phyloP scores from a whole-genome alignment of 352 stramenopile species.

The Stramenopiles sp. region DNA sequence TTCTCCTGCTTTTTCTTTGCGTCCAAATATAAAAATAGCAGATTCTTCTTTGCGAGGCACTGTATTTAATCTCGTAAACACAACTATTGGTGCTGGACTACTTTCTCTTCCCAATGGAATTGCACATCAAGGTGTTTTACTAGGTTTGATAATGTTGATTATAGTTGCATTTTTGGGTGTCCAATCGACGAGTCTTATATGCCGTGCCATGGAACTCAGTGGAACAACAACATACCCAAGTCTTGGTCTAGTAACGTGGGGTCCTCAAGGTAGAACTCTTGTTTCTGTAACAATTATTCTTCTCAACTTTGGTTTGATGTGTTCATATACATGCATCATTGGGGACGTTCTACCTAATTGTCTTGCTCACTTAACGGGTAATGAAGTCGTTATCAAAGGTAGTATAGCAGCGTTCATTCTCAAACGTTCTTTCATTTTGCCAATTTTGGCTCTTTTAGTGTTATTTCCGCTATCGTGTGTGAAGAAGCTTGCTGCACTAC shows the following conservation, averaged over 20 bases:
- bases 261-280: not conserved
- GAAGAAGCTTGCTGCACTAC: no score
- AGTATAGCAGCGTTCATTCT: no score
- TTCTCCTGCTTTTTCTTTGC: no score
- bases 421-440: no score
- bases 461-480: no score
- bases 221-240: slow-evolving; percentile 9
- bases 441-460: no score
- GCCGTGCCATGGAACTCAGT: slow-evolving; percentile 9
- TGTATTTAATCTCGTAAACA: slow-evolving; percentile 17
- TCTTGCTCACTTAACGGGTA: slow-evolving; percentile 9
- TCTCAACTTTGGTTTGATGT: slow-evolving; percentile 12
- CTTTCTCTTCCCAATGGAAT: slow-evolving; percentile 15
- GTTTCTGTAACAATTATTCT: slow-evolving; percentile 12
- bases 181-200: slow-evolving; percentile 8
- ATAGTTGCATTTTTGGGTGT: slow-evolving; percentile 6
- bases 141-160: slow-evolving; percentile 11
- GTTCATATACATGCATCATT: slow-evolving; percentile 11
- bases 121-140: slow-evolving; percentile 13
- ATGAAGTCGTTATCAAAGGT: no score
- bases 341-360: slow-evolving; percentile 11
- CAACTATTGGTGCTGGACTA: slow-evolving; percentile 15
- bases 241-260: slow-evolving; percentile 8
- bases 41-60: slow-evolving; percentile 9
- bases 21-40: no score